Percentiles rank a stretch among this genome's conserved stretches.
Conservation (phyloP, 371 early-diverging fungal genomes). For the Mortierella sp. region DNA sequence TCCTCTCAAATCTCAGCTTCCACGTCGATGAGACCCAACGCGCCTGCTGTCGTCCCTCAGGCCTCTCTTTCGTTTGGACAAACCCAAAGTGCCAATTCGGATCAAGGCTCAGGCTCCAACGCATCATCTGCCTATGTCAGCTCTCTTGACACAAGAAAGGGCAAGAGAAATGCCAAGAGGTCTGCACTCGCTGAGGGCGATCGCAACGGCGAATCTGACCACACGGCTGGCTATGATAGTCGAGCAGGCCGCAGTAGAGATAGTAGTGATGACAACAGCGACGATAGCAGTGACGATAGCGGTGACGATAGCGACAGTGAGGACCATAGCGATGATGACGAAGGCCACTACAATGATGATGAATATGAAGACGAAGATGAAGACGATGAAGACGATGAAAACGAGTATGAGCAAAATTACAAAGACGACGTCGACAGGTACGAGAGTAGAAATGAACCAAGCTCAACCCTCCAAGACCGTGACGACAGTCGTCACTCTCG, state of each 20-base stretch:
- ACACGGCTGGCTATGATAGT: neutral
- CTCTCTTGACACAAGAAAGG: no score
- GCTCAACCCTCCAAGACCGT: neutral
- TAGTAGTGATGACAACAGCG: neutral
- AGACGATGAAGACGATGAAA: slow-evolving; percentile 6
- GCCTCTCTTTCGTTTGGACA: no score
- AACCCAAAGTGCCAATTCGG: no score
- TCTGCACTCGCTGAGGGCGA: no score
- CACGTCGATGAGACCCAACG: no score
- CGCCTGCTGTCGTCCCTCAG: no score
- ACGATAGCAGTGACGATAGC: neutral
- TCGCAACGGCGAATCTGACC: no score
- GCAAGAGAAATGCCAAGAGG: no score
- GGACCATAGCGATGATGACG: no score
- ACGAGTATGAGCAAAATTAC: slow-evolving; percentile 1
- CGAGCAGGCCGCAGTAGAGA: neutral
- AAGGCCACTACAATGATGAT: neutral
- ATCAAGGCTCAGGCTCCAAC: no score
- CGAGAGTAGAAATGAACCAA: neutral
- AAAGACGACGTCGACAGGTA: neutral
- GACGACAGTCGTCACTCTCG: neutral
- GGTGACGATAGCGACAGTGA: neutral
- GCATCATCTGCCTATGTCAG: no score
- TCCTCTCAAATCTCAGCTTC: neutral
- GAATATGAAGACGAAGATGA: neutral